Evolutionary conservation across 202 grass and related monocot genomes (phyloP).

Genomic region (Schoenoplectus triqueter): DNA sequence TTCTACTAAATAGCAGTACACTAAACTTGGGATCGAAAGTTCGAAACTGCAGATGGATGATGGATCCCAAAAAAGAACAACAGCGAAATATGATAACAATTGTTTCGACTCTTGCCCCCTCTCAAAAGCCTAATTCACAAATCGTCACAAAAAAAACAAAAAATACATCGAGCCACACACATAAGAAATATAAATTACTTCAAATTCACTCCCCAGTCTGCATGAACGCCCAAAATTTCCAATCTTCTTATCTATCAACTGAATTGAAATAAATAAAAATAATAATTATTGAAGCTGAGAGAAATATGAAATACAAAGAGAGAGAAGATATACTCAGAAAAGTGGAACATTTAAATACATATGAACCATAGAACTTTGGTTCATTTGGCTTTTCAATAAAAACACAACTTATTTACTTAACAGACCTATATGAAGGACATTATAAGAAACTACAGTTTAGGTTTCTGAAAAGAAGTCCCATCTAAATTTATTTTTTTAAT

Average conservation of each 20-base stretch:
- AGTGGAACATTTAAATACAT: neutral
- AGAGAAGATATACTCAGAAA: neutral
- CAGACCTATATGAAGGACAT: neutral
- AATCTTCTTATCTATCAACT: slow-evolving; percentile 3
- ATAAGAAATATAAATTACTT: neutral
- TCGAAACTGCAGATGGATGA: neutral
- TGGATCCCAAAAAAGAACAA: neutral
- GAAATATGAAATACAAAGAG: neutral
- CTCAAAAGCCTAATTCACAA: slow-evolving; percentile 1
- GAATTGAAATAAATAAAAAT: slow-evolving; percentile 13
- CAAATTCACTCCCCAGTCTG: neutral
- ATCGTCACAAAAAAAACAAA: neutral
- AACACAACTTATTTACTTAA: neutral
- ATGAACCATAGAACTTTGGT: neutral
- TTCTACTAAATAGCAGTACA: neutral
- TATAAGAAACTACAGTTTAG: slow-evolving; percentile 9
- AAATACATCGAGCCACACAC: neutral
- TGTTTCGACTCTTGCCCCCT: neutral
- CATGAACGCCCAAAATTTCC: neutral
- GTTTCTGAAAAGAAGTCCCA: neutral
- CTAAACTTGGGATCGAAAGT: slow-evolving; percentile 6
- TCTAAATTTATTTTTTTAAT: neutral
- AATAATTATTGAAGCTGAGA: neutral
- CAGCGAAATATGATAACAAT: neutral
- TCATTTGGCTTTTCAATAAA: neutral